Conservation (phyloP, 345 rosid species). For the Fremontodendron californicum region DNA sequence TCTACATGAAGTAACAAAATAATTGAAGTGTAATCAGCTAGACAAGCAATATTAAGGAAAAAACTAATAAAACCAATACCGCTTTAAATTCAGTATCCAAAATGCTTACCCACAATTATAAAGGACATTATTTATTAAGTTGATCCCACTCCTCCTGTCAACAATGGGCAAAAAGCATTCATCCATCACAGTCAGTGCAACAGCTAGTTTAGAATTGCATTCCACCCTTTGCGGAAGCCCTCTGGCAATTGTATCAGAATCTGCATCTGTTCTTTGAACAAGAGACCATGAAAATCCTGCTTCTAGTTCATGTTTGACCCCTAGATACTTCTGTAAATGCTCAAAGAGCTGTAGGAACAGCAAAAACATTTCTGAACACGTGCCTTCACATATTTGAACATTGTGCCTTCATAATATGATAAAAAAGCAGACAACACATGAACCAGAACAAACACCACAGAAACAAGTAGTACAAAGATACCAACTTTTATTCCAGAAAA, state of each 20-base stretch:
- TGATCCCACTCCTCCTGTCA: conserved; percentile 78
- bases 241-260: conserved; percentile 40
- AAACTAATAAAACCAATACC: background rate
- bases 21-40: background rate
- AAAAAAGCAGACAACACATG: background rate
- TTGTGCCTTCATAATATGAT: background rate
- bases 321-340: conserved; percentile 66
- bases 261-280: conserved; percentile 51
- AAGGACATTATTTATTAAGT: conserved; percentile 67
- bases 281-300: conserved; percentile 85
- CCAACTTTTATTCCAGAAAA: background rate
- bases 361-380: conserved; percentile 1
- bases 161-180: conserved; percentile 86
- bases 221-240: conserved; percentile 54
- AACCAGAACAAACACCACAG: background rate
- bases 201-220: conserved; percentile 77
- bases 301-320: conserved; percentile 77
- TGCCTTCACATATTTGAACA: background rate
- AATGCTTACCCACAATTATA: conserved; percentile 72
- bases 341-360: conserved; percentile 56
- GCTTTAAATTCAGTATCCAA: background rate
- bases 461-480: background rate
- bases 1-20: background rate
- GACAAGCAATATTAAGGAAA: background rate
- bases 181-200: conserved; percentile 73